Percentiles rank a stretch among this genome's conserved stretches.
These are phyloP conservation scores for Neofusicoccum laricinum DNA, from an alignment of 2,329 filamentous ascomycete genomes.

Conservation along the genomic window DNA sequence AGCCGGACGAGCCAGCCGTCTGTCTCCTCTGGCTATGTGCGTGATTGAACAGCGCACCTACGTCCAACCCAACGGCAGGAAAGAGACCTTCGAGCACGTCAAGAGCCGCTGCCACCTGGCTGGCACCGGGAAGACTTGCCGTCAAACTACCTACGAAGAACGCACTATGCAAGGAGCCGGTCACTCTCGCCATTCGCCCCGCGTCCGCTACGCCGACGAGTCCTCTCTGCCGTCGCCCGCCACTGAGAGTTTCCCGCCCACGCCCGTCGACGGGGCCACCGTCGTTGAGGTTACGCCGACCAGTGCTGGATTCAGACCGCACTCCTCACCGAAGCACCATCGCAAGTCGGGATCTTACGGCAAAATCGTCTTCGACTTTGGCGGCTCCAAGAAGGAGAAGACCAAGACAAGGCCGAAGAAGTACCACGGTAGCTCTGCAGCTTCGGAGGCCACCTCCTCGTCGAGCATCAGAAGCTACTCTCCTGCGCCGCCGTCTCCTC, in stretches of 20 bases:
- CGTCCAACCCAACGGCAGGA: slow-evolving; percentile 1
- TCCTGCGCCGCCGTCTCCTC: neutral
- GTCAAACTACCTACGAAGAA: neutral
- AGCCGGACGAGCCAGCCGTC: neutral
- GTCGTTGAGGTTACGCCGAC: neutral
- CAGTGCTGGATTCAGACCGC: neutral
- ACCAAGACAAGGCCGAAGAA: neutral
- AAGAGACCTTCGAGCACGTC: slow-evolving; percentile 11
- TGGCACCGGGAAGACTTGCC: neutral
- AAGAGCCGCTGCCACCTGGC: slow-evolving; percentile 7
- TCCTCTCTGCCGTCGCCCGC: neutral
- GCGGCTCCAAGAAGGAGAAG: slow-evolving; percentile 2
- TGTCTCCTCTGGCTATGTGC: neutral
- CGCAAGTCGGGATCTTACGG: neutral
- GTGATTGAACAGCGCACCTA: slow-evolving; percentile 10
- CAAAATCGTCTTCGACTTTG: neutral
- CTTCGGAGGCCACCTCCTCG: neutral
- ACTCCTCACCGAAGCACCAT: neutral
- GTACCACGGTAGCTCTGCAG: slow-evolving; percentile 2
- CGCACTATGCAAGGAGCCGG: slow-evolving; percentile 2
- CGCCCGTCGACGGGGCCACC: slow-evolving; percentile 1
- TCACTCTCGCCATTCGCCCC: neutral
- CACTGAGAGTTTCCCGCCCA: slow-evolving; percentile 5
- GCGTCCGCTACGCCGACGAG: slow-evolving; percentile 1
- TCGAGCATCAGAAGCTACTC: slow-evolving; percentile 6